A percentile compares a stretch with the other conserved stretches of the same genome.
phyloP scores from a whole-genome alignment of 176 grass and related monocot genomes.

The Oryza longistaminata region DNA sequence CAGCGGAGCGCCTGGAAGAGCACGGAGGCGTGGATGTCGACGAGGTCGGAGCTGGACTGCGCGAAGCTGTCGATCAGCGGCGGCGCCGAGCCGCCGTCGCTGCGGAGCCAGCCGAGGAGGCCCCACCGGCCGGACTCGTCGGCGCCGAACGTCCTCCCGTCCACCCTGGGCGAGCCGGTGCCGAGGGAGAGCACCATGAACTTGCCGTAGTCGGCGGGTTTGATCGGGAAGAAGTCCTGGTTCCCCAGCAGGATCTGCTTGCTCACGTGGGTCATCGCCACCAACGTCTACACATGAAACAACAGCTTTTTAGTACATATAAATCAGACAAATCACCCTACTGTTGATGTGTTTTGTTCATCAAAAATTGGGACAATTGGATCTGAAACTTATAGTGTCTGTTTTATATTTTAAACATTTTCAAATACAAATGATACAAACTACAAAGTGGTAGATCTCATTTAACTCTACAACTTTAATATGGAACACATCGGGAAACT shows the following conservation, averaged over 20 bases:
- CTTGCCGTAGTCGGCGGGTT: conserved; percentile 34
- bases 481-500: no score
- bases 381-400: no score
- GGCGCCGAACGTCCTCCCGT: conserved; percentile 39
- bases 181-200: conserved; percentile 61
- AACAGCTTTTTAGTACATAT: no score
- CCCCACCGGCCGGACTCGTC: conserved; percentile 41
- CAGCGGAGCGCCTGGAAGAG: conserved; percentile 50
- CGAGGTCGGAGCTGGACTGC: conserved; percentile 57
- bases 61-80: conserved; percentile 58
- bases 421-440: no score
- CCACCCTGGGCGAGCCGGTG: conserved; percentile 45
- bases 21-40: conserved; percentile 61
- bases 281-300: conserved; percentile 22
- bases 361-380: no score
- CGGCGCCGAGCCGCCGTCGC: conserved; percentile 35
- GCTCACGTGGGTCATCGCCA: conserved; percentile 54
- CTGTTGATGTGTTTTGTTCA: no score
- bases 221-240: conserved; percentile 38
- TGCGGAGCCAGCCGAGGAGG: conserved; percentile 54
- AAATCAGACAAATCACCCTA: no score
- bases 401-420: no score
- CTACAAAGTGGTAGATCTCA: no score
- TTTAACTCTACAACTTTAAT: no score
- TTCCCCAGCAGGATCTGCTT: conserved; percentile 52